Evolutionary conservation across 495 filamentous ascomycete species (phyloP), one percentile per base, ranked within the genome.

Genomic region (Halenospora varia): DNA sequence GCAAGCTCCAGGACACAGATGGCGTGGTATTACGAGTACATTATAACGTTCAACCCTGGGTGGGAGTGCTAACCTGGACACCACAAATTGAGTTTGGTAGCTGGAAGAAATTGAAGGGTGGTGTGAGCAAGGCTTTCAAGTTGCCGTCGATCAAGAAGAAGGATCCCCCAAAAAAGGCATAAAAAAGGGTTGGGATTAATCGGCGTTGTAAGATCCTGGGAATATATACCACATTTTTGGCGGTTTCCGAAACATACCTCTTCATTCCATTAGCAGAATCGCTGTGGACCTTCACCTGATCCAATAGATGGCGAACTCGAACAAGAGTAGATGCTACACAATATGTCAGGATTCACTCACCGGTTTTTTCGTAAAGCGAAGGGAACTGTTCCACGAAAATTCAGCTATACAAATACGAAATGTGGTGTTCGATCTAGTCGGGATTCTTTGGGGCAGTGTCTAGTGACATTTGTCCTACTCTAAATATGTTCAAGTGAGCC

Each of bases 1-100:
- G 90, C 50, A 81, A 80, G 66, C 73, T 96, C 59, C 87, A 88
- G 41, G 78, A 83, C 63, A 73, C 73, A 19, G 71, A 75, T 40
- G 88, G 96, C 73, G 89, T 92, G 54, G 87, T 82, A 25, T 74
- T 98, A 48, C 78, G 80, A 53, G 77, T 97, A 41, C 84, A 90
- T 55, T 98, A 92, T 85, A 97, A 96, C 77, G 88, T 97, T 58
- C 94, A 98, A 81, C 94, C 94, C 29, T 97, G 92, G 90, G 90
- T 97, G 19, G 94, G 94, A 19, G 75, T 86, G 20, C 70, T 97
- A 74, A 84, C 84, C 24, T 97, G 92, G 93, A 82, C 82, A 69
- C 75, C 73, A 65, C 78, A 69, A 67, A 57, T 68, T 68, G 78
- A 86, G 66, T 62, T 77, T 66, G 81, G 90, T 59, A 56, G 73